Percentiles rank a stretch among this genome's conserved stretches.
phyloP scores from a whole-genome alignment of 148 eudicot genomes.

The Polygonum maritimum region DNA sequence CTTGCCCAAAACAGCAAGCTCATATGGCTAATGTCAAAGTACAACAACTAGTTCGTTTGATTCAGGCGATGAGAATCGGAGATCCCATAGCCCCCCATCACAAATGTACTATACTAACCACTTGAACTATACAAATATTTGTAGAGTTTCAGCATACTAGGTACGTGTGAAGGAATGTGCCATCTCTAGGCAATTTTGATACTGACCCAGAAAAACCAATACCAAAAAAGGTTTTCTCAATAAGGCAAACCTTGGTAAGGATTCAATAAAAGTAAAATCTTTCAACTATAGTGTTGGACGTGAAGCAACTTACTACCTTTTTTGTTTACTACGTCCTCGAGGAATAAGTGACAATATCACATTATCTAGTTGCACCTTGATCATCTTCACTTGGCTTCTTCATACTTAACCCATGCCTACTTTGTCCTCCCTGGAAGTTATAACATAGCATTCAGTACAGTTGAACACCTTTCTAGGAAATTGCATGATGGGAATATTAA shows the following conservation, averaged over 20 bases:
- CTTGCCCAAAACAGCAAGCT: background rate
- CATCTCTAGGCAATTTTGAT: background rate
- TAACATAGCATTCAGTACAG: background rate
- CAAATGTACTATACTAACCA: background rate
- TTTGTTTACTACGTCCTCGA: background rate
- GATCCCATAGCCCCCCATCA: background rate
- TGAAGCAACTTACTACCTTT: background rate
- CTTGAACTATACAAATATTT: background rate
- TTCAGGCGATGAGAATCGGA: background rate
- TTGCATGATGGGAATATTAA: background rate
- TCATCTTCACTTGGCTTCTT: constrained; percentile 43
- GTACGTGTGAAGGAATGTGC: background rate
- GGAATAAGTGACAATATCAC: background rate
- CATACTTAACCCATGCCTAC: constrained; percentile 33
- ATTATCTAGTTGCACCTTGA: constrained; percentile 19
- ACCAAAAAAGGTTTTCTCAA: background rate
- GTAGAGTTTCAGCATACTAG: background rate
- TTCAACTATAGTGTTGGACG: background rate
- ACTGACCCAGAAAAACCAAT: background rate
- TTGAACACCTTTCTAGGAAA: background rate
- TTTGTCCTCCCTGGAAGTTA: constrained; percentile 32
- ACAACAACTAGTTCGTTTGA: background rate
- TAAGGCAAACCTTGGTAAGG: background rate
- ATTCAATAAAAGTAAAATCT: background rate
- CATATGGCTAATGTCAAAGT: background rate